A percentile compares a stretch with the other conserved stretches of the same genome.
Evolutionary conservation across 208 protist species (phyloP).

Genomic region (Trypanosomatidae sp.): DNA sequence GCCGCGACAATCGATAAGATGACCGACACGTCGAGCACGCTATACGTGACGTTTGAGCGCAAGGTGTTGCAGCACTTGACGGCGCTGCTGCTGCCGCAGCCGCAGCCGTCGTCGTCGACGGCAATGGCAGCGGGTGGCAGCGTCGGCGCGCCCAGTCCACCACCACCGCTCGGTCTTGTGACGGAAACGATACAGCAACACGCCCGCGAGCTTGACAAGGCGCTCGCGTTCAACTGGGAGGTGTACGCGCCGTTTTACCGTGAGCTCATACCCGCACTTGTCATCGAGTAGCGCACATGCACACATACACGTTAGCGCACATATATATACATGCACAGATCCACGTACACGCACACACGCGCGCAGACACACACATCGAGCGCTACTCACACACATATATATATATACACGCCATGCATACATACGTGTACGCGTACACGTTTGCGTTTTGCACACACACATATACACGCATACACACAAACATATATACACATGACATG

Average conservation of each 20-base stretch:
- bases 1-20: conserved; percentile 58
- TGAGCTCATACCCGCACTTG: conserved; percentile 15
- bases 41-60: conserved; percentile 63
- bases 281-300: not conserved
- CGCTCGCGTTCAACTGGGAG: conserved; percentile 61
- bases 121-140: not conserved
- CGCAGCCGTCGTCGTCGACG: conserved; percentile 1
- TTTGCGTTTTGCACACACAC: too few species aligned
- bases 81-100: conserved; percentile 10
- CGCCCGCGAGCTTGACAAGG: conserved; percentile 16
- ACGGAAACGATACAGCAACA: conserved; percentile 23
- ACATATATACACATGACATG: too few species aligned
- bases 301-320: conserved; percentile 1
- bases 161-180: conserved; percentile 39
- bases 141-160: not conserved
- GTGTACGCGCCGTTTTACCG: conserved; percentile 53
- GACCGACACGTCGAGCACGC: conserved; percentile 49
- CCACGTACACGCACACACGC: not conserved
- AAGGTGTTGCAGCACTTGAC: conserved; percentile 28
- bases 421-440: too few species aligned
- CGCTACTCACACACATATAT: too few species aligned
- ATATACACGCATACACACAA: too few species aligned
- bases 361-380: too few species aligned
- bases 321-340: not conserved
- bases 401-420: too few species aligned